Evolutionary conservation across 2,329 filamentous ascomycete genomes (phyloP).

Genomic region (Xylaria sp.): DNA sequence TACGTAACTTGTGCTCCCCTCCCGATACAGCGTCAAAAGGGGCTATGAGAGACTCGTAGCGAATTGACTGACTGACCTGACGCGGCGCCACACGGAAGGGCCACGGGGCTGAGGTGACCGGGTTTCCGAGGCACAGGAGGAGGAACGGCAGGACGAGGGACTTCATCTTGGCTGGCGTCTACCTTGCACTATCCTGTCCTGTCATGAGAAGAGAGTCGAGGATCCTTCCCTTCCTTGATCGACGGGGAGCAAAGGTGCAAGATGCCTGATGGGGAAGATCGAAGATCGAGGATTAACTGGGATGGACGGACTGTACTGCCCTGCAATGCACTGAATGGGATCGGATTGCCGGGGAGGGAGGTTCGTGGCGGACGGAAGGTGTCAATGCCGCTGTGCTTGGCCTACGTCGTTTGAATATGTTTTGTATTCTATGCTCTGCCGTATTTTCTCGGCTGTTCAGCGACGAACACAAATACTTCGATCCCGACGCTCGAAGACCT

Average conservation of each 20-base stretch:
- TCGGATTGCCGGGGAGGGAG: too few relatives aligned
- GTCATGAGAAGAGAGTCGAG: neutral
- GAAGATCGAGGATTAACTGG: neutral
- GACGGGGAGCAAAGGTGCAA: neutral
- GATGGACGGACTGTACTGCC: too few relatives aligned
- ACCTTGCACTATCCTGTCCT: neutral
- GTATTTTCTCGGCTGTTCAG: neutral
- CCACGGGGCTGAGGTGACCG: constrained; percentile 23
- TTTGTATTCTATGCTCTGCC: neutral
- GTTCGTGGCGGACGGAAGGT: neutral
- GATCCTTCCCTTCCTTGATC: constrained; percentile 12
- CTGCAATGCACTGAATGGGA: too few relatives aligned
- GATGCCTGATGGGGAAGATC: constrained; percentile 7
- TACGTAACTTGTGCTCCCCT: too few relatives aligned
- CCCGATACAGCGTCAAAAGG: too few relatives aligned
- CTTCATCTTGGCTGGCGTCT: constrained; percentile 14
- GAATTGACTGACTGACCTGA: too few relatives aligned
- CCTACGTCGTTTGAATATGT: neutral
- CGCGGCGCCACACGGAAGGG: constrained; percentile 12
- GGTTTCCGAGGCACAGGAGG: constrained; percentile 30
- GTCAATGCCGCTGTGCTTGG: neutral
- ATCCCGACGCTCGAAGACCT: neutral
- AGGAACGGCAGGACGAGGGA: constrained; percentile 16
- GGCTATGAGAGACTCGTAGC: too few relatives aligned
- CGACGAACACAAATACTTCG: neutral